Conservation (phyloP, 1,139 yeast species). For the Taphrina sp. region DNA sequence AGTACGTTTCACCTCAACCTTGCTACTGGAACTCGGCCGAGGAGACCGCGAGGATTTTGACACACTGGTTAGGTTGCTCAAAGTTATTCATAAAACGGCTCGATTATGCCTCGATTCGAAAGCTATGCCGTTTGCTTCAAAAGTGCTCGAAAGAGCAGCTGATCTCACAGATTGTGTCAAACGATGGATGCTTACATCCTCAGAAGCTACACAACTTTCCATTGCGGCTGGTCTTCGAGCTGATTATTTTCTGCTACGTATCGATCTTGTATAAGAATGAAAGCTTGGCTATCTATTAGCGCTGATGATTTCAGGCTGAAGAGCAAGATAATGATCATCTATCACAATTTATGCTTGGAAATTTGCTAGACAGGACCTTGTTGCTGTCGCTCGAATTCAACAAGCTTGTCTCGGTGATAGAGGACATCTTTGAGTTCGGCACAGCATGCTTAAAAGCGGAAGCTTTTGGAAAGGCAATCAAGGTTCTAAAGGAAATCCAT, state of each 20-base stretch:
- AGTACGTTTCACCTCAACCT: conserved; percentile 17
- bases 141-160: conserved; percentile 7
- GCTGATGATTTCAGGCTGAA: conserved; percentile 8
- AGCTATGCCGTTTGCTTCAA: conserved; percentile 15
- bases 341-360: conserved; percentile 14
- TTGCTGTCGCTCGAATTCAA: neutral
- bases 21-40: conserved; percentile 23
- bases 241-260: conserved; percentile 14
- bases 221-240: neutral
- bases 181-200: neutral
- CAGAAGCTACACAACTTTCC: neutral
- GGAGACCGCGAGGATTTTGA: neutral
- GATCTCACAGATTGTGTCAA: neutral
- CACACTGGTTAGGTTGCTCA: conserved; percentile 1
- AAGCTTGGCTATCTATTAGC: neutral
- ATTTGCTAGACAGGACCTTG: neutral
- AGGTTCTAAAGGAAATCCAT: conserved; percentile 10
- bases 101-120: conserved; percentile 1
- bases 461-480: conserved; percentile 23
- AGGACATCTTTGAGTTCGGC: conserved; percentile 12
- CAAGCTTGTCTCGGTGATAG: conserved; percentile 3
- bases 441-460: neutral
- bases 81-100: conserved; percentile 13
- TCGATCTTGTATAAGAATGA: neutral
- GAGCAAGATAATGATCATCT: conserved; percentile 10